Evolutionary conservation across 192 early-diverging fungal genomes (phyloP).

Genomic region (Paraglomus brasilianum): DNA sequence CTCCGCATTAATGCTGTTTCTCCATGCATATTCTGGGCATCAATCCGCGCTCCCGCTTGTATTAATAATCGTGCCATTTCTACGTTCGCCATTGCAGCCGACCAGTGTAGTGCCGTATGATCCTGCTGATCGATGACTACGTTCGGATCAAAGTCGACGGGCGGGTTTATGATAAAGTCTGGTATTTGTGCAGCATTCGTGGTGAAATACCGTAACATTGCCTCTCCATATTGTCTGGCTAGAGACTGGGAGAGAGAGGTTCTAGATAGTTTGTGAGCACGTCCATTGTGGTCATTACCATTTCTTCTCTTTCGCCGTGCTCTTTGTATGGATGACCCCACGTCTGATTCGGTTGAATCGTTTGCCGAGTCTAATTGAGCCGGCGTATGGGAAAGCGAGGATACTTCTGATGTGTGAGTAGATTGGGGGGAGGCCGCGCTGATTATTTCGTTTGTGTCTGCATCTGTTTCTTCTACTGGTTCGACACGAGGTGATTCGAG

Average conservation of each 20-base stretch:
- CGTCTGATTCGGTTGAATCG: conserved; percentile 25
- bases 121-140: conserved; percentile 92
- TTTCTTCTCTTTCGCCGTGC: conserved; percentile 25
- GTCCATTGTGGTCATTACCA: conserved; percentile 28
- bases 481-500: conserved; percentile 5
- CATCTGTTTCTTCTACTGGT: conserved; percentile 24
- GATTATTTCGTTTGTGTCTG: conserved; percentile 34
- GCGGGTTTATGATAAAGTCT: conserved; percentile 51
- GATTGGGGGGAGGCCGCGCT: conserved; percentile 31
- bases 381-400: conserved; percentile 17
- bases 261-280: conserved; percentile 26
- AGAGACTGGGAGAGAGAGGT: conserved; percentile 29
- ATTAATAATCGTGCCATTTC: conserved; percentile 74
- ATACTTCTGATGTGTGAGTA: conserved; percentile 19
- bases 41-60: conserved; percentile 70
- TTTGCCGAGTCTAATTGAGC: conserved; percentile 28
- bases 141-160: conserved; percentile 75
- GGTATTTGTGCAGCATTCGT: conserved; percentile 51
- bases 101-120: conserved; percentile 94
- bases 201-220: conserved; percentile 41
- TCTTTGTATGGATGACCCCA: background rate
- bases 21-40: conserved; percentile 74
- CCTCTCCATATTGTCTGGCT: conserved; percentile 34
- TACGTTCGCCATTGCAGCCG: conserved; percentile 83
- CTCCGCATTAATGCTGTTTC: conserved; percentile 91